Evolutionary conservation across 169 alveolate genomes (phyloP), one percentile per base, ranked within the genome.

Genomic region (Plasmodium vinckei): DNA sequence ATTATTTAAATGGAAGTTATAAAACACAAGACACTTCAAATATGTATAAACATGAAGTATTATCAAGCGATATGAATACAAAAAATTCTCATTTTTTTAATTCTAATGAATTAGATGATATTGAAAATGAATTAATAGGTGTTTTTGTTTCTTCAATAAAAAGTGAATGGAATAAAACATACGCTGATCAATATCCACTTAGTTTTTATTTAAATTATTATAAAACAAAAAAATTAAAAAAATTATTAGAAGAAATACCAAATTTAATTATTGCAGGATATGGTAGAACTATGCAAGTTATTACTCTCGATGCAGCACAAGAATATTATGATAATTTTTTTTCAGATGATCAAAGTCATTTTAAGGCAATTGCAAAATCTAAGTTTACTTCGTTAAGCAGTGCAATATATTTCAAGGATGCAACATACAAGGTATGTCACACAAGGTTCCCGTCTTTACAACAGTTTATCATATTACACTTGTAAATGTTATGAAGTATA

Each of bases 281-380:
- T 39, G 93, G 94, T 54, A 92, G 94, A 67, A 84, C 54, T 17
- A 91, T 91, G 92, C 93, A 92, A 19, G 92, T 91, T 5, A 73
- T 92, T 17, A 87, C 94, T 5, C 53, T 87, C 61, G 93, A 87
- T 53, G 69, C 84, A 5, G 93, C 94, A 25, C 87, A 72, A 82
- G 72, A 87, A 21, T 63, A 67, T 63, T 91, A 46, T 67, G 90
- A 79, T 60, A 79, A 79, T 67, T 39, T 79, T n/a, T 79, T 42
- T 79, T 27, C 90, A 13, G 90, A 79, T 19, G 44, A 79, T 21
- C 72, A 17, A 12, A 39, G 21, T 27, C 65, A 69, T 23, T 65
- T 79, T 57, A 79, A 68, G 60, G 54, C 72, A n/a, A 65, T 79
- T 44, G 15, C 90, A n/a, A 67, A 70, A 23, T 79, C 84, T 6